Evolutionary conservation across 2,329 filamentous ascomycete species (phyloP).

Genomic region (Sphaerulina vaccinii): DNA sequence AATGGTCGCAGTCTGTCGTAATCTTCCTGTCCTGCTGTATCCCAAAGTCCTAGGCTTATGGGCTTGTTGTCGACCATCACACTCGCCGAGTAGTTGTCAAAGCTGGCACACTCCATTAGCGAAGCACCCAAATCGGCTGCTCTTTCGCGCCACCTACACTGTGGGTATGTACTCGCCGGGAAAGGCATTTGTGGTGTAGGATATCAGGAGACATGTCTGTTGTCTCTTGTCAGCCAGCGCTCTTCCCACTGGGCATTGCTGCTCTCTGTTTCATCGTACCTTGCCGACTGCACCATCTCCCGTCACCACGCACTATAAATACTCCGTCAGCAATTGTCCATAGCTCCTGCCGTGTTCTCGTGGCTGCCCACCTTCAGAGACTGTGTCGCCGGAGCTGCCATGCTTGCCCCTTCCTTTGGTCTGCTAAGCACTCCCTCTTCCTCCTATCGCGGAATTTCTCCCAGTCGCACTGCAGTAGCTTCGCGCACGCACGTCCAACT

Average conservation of each 20-base stretch:
- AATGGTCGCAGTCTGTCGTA: slow-evolving; percentile 93
- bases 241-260: not conserved
- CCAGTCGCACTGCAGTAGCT: slow-evolving; percentile 12
- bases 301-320: slow-evolving; percentile 76
- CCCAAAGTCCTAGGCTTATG: slow-evolving; percentile 94
- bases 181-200: slow-evolving; percentile 98
- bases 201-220: slow-evolving; percentile 97
- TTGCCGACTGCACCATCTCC: slow-evolving; percentile 99
- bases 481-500: not conserved
- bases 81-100: slow-evolving; percentile 98
- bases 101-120: slow-evolving; percentile 53
- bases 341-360: not conserved
- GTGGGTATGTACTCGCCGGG: slow-evolving; percentile 99
- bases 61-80: slow-evolving; percentile 99
- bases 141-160: slow-evolving; percentile 60
- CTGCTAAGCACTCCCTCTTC: not conserved
- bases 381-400: slow-evolving; percentile 7
- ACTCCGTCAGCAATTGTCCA: not conserved
- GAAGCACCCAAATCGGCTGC: slow-evolving; percentile 33
- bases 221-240: slow-evolving; percentile 28
- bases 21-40: slow-evolving; percentile 98
- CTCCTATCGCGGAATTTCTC: slow-evolving; percentile 5
- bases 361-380: not conserved
- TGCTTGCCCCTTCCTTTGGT: slow-evolving; percentile 5
- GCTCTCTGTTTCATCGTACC: slow-evolving; percentile 54